Evolutionary conservation across 495 filamentous ascomycete species (phyloP).

Genomic region (Podospora anserina): DNA sequence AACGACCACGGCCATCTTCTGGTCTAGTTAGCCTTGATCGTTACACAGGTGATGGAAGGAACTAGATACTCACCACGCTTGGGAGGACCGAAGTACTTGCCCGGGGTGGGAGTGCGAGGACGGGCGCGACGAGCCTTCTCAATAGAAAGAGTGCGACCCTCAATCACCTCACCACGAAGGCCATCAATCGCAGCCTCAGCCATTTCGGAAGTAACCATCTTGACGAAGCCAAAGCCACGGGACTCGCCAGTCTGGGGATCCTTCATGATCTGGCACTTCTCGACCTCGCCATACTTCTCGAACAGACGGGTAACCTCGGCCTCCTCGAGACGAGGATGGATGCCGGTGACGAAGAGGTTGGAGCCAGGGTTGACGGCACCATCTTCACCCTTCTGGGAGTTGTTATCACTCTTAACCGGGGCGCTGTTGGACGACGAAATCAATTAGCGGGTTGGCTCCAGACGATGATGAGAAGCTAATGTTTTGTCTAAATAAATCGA

Average conservation of each 20-base stretch:
- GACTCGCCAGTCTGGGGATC: slow-evolving; percentile 98
- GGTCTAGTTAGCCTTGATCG: slow-evolving; percentile 10
- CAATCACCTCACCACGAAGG: slow-evolving; percentile 90
- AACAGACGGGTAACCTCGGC: slow-evolving; percentile 90
- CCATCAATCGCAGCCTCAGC: slow-evolving; percentile 96
- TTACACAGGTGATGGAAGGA: slow-evolving; percentile 3
- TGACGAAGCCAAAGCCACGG: slow-evolving; percentile 98
- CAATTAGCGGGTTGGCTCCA: slow-evolving; percentile 11
- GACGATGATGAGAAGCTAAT: not conserved
- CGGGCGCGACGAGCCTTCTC: slow-evolving; percentile 96
- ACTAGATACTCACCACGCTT: slow-evolving; percentile 75
- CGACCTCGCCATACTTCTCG: slow-evolving; percentile 96
- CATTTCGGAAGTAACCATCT: slow-evolving; percentile 90
- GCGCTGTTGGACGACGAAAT: slow-evolving; percentile 18
- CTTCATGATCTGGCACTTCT: slow-evolving; percentile 99
- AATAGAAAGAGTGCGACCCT: slow-evolving; percentile 94
- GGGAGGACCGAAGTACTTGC: slow-evolving; percentile 98
- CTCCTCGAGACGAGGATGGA: slow-evolving; percentile 90
- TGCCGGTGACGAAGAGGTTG: slow-evolving; percentile 98
- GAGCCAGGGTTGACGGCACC: slow-evolving; percentile 86
- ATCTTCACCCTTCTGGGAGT: slow-evolving; percentile 63
- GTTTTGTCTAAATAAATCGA: slow-evolving; percentile 3
- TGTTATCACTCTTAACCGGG: slow-evolving; percentile 32
- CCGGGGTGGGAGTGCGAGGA: slow-evolving; percentile 92
- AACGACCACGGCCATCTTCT: slow-evolving; percentile 37